Percentiles rank a stretch among this genome's conserved stretches.
Evolutionary conservation across 768 basidiomycete species (phyloP).

Genomic region (Boletus bicolor): DNA sequence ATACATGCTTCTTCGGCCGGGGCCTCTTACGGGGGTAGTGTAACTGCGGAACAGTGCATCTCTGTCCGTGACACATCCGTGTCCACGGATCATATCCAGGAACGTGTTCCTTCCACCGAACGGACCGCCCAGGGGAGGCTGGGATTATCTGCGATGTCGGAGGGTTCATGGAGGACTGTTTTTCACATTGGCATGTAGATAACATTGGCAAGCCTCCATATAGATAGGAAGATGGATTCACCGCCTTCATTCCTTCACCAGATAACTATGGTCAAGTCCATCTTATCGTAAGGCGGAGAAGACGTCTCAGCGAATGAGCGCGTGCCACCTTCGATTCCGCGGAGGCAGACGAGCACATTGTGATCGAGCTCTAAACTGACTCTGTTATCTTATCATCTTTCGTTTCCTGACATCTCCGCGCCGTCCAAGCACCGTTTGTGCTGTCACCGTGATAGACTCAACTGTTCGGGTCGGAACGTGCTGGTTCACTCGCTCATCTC

Average conservation of each 20-base stretch:
- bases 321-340: slow-evolving; percentile 20
- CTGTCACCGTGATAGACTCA: not conserved
- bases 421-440: slow-evolving; percentile 21
- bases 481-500: slow-evolving; percentile 8
- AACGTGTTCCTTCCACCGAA: not conserved
- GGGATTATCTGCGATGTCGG: not conserved
- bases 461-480: not conserved
- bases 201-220: slow-evolving; percentile 4
- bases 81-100: slow-evolving; percentile 19
- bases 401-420: slow-evolving; percentile 12
- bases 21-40: not conserved
- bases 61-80: not conserved
- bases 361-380: slow-evolving; percentile 15
- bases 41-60: not conserved
- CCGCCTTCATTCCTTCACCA: not conserved
- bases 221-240: not conserved
- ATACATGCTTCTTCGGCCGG: not conserved
- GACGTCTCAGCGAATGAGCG: not conserved
- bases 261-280: not conserved
- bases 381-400: slow-evolving; percentile 27
- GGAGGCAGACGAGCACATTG: slow-evolving; percentile 10
- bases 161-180: not conserved
- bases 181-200: not conserved
- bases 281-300: slow-evolving; percentile 7
- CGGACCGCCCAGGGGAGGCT: not conserved